Evolutionary conservation across 2,329 filamentous ascomycete genomes (phyloP).

Genomic region (Sarocladiaceae sp.): DNA sequence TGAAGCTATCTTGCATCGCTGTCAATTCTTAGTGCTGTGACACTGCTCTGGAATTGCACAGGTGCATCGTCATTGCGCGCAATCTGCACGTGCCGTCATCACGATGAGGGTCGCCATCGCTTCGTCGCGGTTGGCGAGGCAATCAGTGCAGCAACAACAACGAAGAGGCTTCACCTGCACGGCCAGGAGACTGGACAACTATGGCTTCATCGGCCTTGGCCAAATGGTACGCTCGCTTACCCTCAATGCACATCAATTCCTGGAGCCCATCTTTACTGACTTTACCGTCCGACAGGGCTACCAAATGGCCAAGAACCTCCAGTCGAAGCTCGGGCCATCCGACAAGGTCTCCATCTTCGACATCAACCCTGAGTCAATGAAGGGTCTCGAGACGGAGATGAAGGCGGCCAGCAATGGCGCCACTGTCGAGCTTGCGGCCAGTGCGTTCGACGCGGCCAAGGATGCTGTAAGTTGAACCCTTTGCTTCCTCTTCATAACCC

Average conservation of each 20-base stretch:
- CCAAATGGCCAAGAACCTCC: slow-evolving; percentile 58
- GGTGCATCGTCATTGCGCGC: neutral
- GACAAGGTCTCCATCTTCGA: slow-evolving; percentile 51
- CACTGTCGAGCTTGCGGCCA: slow-evolving; percentile 36
- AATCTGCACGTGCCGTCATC: neutral
- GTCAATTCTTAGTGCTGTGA: no score
- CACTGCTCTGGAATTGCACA: no score
- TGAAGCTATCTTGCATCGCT: no score
- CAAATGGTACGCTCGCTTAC: slow-evolving; percentile 49
- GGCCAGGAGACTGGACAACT: slow-evolving; percentile 40
- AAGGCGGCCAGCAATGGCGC: slow-evolving; percentile 38
- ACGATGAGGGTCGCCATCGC: slow-evolving; percentile 12
- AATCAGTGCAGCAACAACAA: slow-evolving; percentile 17
- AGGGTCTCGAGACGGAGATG: slow-evolving; percentile 42
- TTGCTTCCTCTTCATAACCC: neutral
- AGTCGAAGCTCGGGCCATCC: slow-evolving; percentile 44
- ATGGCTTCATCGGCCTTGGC: slow-evolving; percentile 54
- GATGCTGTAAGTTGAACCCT: slow-evolving; percentile 40
- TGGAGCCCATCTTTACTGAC: neutral
- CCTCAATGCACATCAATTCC: slow-evolving; percentile 10
- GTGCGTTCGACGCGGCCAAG: slow-evolving; percentile 41
- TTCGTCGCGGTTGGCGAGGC: slow-evolving; percentile 16
- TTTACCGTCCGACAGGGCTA: slow-evolving; percentile 43
- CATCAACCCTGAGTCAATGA: slow-evolving; percentile 44
- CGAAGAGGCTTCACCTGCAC: slow-evolving; percentile 46